phyloP scores from a whole-genome alignment of 1,284 basidiomycete genomes.

The Naganishia sp. region DNA sequence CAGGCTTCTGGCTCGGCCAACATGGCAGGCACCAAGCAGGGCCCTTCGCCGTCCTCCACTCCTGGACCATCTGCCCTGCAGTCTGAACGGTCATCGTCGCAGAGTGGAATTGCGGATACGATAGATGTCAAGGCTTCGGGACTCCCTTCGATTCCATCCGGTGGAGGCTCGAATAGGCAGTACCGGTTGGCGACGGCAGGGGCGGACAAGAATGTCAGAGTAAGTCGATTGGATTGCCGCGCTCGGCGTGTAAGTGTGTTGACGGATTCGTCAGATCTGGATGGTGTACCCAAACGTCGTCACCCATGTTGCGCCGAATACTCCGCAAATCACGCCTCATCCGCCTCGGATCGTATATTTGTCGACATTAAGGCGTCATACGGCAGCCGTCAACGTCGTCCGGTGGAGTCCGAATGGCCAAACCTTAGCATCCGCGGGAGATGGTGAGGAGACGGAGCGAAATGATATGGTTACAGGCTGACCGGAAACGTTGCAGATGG shows the following conservation, averaged over 20 bases:
- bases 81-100: constrained; percentile 38
- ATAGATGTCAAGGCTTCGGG: neutral
- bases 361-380: constrained; percentile 88
- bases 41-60: constrained; percentile 63
- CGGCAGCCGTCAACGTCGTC: constrained; percentile 93
- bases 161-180: constrained; percentile 54
- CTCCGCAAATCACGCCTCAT: constrained; percentile 57
- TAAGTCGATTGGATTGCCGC: constrained; percentile 57
- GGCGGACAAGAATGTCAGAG: constrained; percentile 94
- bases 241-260: neutral
- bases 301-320: constrained; percentile 57
- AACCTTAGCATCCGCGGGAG: constrained; percentile 86
- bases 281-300: constrained; percentile 88
- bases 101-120: constrained; percentile 31
- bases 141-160: constrained; percentile 36
- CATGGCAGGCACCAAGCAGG: constrained; percentile 61
- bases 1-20: constrained; percentile 4
- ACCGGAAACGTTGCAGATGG: constrained; percentile 65
- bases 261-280: constrained; percentile 67
- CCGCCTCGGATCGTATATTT: constrained; percentile 94
- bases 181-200: constrained; percentile 93
- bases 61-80: neutral
- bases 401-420: constrained; percentile 95
- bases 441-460: constrained; percentile 64
- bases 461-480: neutral